A percentile compares a stretch with the other conserved stretches of the same genome.
These are phyloP conservation scores for Candida parachauliodes DNA, from an alignment of 805 yeast species.

Conservation along the genomic window DNA sequence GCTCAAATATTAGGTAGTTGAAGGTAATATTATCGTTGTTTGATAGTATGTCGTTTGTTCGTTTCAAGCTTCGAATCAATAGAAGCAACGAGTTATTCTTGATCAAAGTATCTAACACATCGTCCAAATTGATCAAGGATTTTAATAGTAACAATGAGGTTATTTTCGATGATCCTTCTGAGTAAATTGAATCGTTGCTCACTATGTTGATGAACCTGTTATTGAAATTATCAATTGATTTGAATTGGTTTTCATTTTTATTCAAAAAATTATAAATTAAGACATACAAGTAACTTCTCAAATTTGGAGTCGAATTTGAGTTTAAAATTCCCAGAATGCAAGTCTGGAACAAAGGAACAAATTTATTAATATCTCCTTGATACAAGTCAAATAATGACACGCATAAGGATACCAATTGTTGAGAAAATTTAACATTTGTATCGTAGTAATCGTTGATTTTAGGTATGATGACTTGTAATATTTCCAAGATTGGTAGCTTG, in stretches of 20 bases:
- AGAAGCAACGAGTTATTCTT: constrained; percentile 63
- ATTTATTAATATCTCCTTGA: constrained; percentile 31
- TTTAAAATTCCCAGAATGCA: constrained; percentile 71
- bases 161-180: constrained; percentile 73
- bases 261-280: constrained; percentile 64
- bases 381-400: constrained; percentile 66
- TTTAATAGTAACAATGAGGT: constrained; percentile 77
- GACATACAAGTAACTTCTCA: constrained; percentile 79
- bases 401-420: constrained; percentile 71
- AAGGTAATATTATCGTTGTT: constrained; percentile 33
- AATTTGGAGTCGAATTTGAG: constrained; percentile 59
- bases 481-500: constrained; percentile 58
- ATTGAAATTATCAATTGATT: constrained; percentile 46
- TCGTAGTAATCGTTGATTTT: constrained; percentile 73
- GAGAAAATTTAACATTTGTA: constrained; percentile 61
- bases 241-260: constrained; percentile 38
- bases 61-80: constrained; percentile 62
- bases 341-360: constrained; percentile 68
- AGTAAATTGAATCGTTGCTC: constrained; percentile 74
- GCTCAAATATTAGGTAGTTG: constrained; percentile 62
- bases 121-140: constrained; percentile 52
- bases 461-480: constrained; percentile 73
- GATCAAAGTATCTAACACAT: constrained; percentile 57
- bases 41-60: constrained; percentile 62
- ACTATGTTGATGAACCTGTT: constrained; percentile 54